phyloP scores from a whole-genome alignment of 2,329 filamentous ascomycete genomes.

The Sarocladiaceae sp. region DNA sequence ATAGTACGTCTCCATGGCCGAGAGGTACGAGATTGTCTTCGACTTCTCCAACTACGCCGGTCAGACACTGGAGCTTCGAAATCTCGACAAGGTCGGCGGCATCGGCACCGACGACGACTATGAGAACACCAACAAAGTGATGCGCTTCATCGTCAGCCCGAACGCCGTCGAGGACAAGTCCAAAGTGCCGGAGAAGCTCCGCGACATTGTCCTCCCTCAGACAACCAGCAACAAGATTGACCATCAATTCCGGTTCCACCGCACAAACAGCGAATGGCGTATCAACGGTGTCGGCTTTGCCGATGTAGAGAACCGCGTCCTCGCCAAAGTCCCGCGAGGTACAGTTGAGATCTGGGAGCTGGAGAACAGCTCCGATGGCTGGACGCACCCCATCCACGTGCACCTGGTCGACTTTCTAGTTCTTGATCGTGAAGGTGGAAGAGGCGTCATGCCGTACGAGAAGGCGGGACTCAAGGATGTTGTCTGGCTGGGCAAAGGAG shows the following conservation, averaged over 20 bases:
- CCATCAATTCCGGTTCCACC: slow-evolving; percentile 40
- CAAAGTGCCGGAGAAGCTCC: slow-evolving; percentile 26
- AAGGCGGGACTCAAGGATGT: slow-evolving; percentile 52
- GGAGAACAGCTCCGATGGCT: slow-evolving; percentile 43
- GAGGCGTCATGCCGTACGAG: slow-evolving; percentile 47
- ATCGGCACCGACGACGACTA: slow-evolving; percentile 44
- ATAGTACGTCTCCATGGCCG: slow-evolving; percentile 43
- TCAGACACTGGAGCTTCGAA: slow-evolving; percentile 39
- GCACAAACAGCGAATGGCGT: slow-evolving; percentile 37
- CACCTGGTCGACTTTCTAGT: slow-evolving; percentile 56
- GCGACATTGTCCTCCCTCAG: slow-evolving; percentile 32
- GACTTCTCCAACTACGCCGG: slow-evolving; percentile 48
- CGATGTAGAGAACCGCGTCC: slow-evolving; percentile 41
- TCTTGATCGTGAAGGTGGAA: slow-evolving; percentile 41
- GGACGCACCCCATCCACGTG: slow-evolving; percentile 52
- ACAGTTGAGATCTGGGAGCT: slow-evolving; percentile 46
- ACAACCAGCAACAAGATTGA: slow-evolving; percentile 27
- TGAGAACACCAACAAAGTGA: slow-evolving; percentile 45
- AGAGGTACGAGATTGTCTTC: slow-evolving; percentile 54
- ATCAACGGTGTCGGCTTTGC: slow-evolving; percentile 42
- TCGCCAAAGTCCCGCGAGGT: slow-evolving; percentile 42
- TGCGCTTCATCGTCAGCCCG: slow-evolving; percentile 45
- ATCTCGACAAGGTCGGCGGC: slow-evolving; percentile 22
- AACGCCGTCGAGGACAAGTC: slow-evolving; percentile 28
- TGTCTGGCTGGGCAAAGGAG: slow-evolving; percentile 47